Conservation (phyloP, 2,329 filamentous ascomycete species). For the Parastagonospora avenae region DNA sequence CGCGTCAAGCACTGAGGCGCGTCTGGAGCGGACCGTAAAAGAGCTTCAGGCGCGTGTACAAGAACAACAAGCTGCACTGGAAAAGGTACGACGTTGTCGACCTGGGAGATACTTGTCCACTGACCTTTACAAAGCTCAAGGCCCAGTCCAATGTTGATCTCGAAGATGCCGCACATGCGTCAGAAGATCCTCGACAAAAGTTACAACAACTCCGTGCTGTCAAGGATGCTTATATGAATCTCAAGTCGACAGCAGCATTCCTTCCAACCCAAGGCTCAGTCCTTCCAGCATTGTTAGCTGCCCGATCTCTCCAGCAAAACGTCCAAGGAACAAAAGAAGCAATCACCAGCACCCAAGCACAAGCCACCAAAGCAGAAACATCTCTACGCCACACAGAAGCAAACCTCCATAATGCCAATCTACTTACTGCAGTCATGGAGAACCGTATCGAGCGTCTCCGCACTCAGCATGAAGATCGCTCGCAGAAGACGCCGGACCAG, state of each 20-base stretch:
- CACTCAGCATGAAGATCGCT: constrained; percentile 61
- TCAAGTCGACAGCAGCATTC: constrained; percentile 66
- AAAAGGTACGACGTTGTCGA: constrained; percentile 44
- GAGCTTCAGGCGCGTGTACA: constrained; percentile 65
- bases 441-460: constrained; percentile 65
- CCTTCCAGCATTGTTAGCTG: constrained; percentile 72
- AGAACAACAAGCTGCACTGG: constrained; percentile 54
- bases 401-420: constrained; percentile 54
- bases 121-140: constrained; percentile 52
- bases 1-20: constrained; percentile 54
- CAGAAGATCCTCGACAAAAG: constrained; percentile 40
- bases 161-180: constrained; percentile 37
- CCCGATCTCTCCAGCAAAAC: constrained; percentile 69
- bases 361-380: constrained; percentile 46
- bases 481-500: constrained; percentile 65
- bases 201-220: constrained; percentile 58
- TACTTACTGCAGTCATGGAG: constrained; percentile 55
- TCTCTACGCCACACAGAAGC: constrained; percentile 53
- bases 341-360: constrained; percentile 53
- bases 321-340: constrained; percentile 68
- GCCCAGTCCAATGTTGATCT: constrained; percentile 31
- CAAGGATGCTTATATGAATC: constrained; percentile 68
- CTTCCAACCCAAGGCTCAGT: constrained; percentile 71
- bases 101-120: not conserved
- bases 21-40: constrained; percentile 69